Evolutionary conservation across 31 red algal genomes (phyloP), one percentile per base, ranked within the genome.

Genomic region (Bonnemaisonia californica): DNA sequence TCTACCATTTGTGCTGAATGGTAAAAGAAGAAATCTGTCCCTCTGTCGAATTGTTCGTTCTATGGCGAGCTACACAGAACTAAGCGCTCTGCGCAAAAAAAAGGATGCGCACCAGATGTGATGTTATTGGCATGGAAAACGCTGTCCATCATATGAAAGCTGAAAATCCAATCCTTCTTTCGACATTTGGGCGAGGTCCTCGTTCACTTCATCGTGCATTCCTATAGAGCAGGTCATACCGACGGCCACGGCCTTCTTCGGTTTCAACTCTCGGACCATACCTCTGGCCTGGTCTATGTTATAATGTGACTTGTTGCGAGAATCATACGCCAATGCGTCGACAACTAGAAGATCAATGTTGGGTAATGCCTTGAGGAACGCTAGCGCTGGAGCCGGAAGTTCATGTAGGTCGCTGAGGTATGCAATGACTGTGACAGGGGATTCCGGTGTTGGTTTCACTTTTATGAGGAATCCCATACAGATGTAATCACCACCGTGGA

Each of bases 201-300:
- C 69, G 33, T 92, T 92, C 27, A 92, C 76, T 21, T 72, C 64
- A 55, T 76, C 82, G 40, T 92, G 89, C 61, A 86, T 35, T 16
- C 89, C 89, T 28, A 92, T 48, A n/a, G 81, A 85, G 45, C 89
- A 92, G 2, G 81, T 85, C 89, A 92, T 92, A 5, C 89, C 89
- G 7, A 92, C 89, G 2, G 74, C 64, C 34, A 85, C 81, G 12
- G 81, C 74, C 57, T 69, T 66, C 9, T n/a, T 65, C 5, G 81
- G 76, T 38, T 68, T 58, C 35, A 92, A 38, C 38, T 81, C 57
- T 30, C 74, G 61, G 28, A 81, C 82, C 13, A 85, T 32, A 30
- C 73, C 57, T 47, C 62, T 42, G 11, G 89, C 74, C n/a, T 82
- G 48, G 3, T 68, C 55, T 1, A 51, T 55, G 29, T 38, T 58